Evolutionary conservation across 331 rosid genomes (phyloP), one percentile per base, ranked within the genome.

Genomic region (Acacia pycnantha): DNA sequence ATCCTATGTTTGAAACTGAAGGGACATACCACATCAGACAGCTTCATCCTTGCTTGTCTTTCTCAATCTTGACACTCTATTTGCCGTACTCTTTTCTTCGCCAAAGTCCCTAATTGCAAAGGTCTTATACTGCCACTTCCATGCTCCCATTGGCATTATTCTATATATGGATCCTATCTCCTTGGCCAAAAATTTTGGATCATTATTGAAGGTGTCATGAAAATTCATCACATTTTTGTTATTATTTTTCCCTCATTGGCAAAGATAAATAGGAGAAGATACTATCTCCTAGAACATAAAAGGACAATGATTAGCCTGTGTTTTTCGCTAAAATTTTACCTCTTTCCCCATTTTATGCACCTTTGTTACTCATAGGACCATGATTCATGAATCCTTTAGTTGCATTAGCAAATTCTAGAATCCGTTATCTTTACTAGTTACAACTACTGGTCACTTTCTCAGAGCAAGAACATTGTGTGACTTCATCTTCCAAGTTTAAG

Each of bases 1-100:
- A 69, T 40, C 74, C 74, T 69, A 69, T 69, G 9, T 69, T 40
- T 69, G 51, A 68, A 16, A 27, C 77, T 48, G 64, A 73, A 48
- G 77, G 40, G 47, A 51, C 66, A 8, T 48, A 31, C 31, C 26
- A 27, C 24, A 72, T 48, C 18, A 27, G 48, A 51, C 37, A 24
- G 43, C 35, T 73, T 67, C 46, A 37, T 37, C 11, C 14, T 67
- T 35, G 73, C 50, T 37, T 68, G 50, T 21, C 73, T 35, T 37
- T 68, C 48, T 68, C 27, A 37, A 37, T 68, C 73, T 68, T 69
- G 29, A 29, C 51, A 40, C 51, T 21, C 44, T 67, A 69, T 69
- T 69, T n/a, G 19, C 51, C 41, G 50, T 44, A 69, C 12, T 69
- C 18, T 69, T 69, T 69, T 11, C 74, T 69, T 69, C 51, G n/a